phyloP scores from a whole-genome alignment of 306 rosid genomes.

The Ochetophila trinervis region DNA sequence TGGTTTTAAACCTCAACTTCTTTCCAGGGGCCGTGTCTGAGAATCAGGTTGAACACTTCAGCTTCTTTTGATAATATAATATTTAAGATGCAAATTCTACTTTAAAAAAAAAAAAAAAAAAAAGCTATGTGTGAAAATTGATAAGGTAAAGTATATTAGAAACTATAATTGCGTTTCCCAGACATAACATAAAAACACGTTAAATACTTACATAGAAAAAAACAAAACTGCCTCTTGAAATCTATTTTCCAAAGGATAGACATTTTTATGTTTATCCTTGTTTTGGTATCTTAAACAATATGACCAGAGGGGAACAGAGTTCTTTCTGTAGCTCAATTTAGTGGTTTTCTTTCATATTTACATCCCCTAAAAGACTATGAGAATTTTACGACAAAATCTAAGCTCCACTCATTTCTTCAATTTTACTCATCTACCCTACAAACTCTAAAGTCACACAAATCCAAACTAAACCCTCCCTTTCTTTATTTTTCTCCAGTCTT shows the following conservation, averaged over 20 bases:
- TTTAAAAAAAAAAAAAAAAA: too few relatives aligned
- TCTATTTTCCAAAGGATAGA: too few relatives aligned
- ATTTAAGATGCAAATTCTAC: not conserved
- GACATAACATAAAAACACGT: too few relatives aligned
- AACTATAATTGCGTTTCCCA: not conserved
- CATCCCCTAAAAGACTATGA: not conserved
- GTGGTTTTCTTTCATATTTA: not conserved
- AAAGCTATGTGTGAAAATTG: not conserved
- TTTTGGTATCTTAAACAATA: too few relatives aligned
- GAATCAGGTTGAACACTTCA: constrained; percentile 20
- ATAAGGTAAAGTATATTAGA: not conserved
- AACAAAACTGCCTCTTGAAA: too few relatives aligned
- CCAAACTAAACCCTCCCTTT: not conserved
- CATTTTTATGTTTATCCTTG: too few relatives aligned
- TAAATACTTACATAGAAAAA: too few relatives aligned
- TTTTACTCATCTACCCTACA: not conserved
- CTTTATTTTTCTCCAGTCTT: not conserved
- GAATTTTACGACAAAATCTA: not conserved
- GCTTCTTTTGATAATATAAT: constrained; percentile 4
- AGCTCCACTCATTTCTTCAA: not conserved
- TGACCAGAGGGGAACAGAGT: too few relatives aligned
- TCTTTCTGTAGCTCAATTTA: not conserved
- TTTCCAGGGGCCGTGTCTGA: constrained; percentile 60
- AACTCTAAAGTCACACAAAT: not conserved
- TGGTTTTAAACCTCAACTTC: constrained; percentile 77